Evolutionary conservation across 768 basidiomycete species (phyloP), one percentile per base, ranked within the genome.

Genomic region (Tulasnella sp.): DNA sequence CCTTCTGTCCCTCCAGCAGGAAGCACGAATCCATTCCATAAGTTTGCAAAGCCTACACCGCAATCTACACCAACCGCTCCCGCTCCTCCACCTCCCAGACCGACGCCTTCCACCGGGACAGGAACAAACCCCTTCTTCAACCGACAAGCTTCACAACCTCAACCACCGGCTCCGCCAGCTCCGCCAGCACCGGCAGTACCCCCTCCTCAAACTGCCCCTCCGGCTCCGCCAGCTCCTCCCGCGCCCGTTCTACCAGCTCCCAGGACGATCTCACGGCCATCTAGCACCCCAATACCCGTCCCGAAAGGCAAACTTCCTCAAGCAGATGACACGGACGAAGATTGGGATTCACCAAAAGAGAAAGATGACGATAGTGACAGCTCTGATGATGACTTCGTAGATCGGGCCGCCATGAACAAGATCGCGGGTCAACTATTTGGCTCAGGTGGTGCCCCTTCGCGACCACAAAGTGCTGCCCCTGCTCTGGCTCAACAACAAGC

Each of bases 311-410:
- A 74, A 19, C 39, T 76, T 79, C 27, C 90, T 0, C 88, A 92
- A 0, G 85, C 86, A 2, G 87, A 87, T 44, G 86, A 87, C 21
- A 79, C 71, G 42, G 92, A 93, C 1, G 93, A 94, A 24, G 94
- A 95, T 74, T 97, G 95, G 95, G 95, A 92, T 77, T 91, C 91
- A n/a, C 87, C 94, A 74, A 87, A 90, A 83, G 95, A 96, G 84
- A 91, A 90, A 62, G 89, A 84, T 46, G 84, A 88, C 10, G 89
- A 89, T 5, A 89, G 90, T 7, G 91, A 92, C 82, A 92, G 90
- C 81, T 92, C 91, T 76, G 94, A 95, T 77, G 95, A 96, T 84
- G 95, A 96, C 80, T 86, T 92, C 73, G 87, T 88, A 19, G 91
- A 89, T 4, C 88, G 96, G 68, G 88, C 87, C 75, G 89, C 88